Conservation (phyloP, 2,329 filamentous ascomycete genomes). For the Amylocarpus encephaloides region DNA sequence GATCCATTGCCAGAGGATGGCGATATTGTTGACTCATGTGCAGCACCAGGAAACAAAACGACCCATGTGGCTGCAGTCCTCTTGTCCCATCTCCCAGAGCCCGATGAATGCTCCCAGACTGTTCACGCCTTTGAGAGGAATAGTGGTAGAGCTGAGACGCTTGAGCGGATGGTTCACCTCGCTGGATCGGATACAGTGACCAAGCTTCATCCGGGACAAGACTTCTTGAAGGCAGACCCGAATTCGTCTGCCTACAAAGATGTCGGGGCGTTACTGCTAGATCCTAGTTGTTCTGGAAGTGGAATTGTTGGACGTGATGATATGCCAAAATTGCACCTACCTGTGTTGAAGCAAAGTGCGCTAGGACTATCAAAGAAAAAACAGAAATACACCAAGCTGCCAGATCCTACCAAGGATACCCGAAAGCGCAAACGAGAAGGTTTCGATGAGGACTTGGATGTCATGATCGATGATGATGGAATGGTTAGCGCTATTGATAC, state of each 20-base stretch:
- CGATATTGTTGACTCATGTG: constrained; percentile 85
- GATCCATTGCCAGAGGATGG: constrained; percentile 61
- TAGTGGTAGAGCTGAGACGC: constrained; percentile 59
- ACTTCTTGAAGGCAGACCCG: constrained; percentile 76
- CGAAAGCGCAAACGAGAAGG: constrained; percentile 29
- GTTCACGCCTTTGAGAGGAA: constrained; percentile 82
- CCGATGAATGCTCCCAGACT: constrained; percentile 32
- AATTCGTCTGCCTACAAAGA: constrained; percentile 50
- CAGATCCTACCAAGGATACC: constrained; percentile 16
- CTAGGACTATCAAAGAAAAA: constrained; percentile 25
- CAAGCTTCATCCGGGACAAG: constrained; percentile 63
- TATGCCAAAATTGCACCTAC: constrained; percentile 61
- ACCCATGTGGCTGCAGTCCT: constrained; percentile 83
- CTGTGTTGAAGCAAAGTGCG: constrained; percentile 27
- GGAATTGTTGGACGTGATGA: constrained; percentile 89
- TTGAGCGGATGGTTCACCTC: constrained; percentile 76
- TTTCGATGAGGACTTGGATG: constrained; percentile 21
- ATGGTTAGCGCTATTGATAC: constrained; percentile 45
- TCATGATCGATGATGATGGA: constrained; percentile 50
- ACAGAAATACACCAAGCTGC: constrained; percentile 21
- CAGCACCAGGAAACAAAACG: constrained; percentile 95
- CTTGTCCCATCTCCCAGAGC: constrained; percentile 29
- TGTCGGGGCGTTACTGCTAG: constrained; percentile 79
- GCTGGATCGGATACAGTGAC: constrained; percentile 66
- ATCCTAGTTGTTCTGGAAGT: constrained; percentile 93